Evolutionary conservation across 1,284 basidiomycete genomes (phyloP), one percentile per base, ranked within the genome.

Genomic region (Coniferiporia sulphurascens): DNA sequence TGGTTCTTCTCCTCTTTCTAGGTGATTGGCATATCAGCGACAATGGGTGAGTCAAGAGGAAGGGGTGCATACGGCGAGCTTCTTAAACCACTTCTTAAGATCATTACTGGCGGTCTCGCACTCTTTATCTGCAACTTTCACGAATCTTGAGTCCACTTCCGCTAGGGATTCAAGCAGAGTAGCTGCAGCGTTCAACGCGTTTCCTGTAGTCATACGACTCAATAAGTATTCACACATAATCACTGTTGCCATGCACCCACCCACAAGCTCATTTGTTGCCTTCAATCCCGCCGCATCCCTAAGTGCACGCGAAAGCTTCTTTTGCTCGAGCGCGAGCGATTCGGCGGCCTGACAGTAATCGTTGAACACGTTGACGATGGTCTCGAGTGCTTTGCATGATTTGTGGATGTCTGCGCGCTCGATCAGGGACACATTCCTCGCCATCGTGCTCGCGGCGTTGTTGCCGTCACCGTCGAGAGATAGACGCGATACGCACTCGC

Each of bases 21-120:
- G 7, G 50, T 13, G 48, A 12, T 15, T 54, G 10, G 44, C 55
- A 59, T 56, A 49, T 59, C 17, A 44, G 43, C 53, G 35, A 48
- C 38, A 48, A 22, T 17, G 62, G 43, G 32, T 17, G 8, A 51
- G 3, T 21, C 17, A 19, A 60, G 41, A n/a, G 12, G 44, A 21
- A 48, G 35, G 13, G 48, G 32, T 6, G 71, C 77, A 63, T 67
- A 89, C 89, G 55, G 84, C 79, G 51, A 91, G 78, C 70, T 85
- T 89, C 80, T 88, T 90, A 76, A 91, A 85, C 86, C 88, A 91
- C 65, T 88, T 91, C 76, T 85, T 86, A 45, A 91, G 82, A 63
- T 91, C 89, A 41, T 74, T 71, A 63, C 81, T 84, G 51, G 89
- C 72, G 21, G 62, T 67, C 63, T 85, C 84, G 62, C 84, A 89